Evolutionary conservation across 192 early-diverging fungal species (phyloP).

Genomic region (Funneliformis mosseae): DNA sequence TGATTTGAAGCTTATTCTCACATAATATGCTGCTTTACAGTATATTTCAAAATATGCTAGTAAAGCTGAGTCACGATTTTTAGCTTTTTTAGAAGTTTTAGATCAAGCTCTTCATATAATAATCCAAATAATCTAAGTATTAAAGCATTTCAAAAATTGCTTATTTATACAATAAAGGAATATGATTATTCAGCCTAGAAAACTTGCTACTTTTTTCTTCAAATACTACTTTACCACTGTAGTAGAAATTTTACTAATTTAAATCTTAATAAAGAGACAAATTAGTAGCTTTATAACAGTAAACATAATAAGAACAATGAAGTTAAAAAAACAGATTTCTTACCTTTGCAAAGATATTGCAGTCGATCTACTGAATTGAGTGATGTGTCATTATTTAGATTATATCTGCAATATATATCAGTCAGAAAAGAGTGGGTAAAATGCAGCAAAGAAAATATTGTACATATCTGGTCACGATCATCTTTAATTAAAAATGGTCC

Average conservation of each 20-base stretch:
- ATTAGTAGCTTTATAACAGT: not conserved
- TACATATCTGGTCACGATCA: not conserved
- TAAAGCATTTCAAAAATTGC: constrained; percentile 8
- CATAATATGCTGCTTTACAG: not conserved
- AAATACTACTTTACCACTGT: not conserved
- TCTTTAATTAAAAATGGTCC: not conserved
- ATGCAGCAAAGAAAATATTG: constrained; percentile 4
- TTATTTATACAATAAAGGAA: not conserved
- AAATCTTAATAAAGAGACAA: constrained; percentile 4
- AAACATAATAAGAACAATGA: not conserved
- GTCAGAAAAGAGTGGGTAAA: not conserved
- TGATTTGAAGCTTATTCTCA: constrained; percentile 8
- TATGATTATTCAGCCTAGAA: not conserved
- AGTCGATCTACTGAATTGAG: not conserved
- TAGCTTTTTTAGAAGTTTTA: constrained; percentile 6
- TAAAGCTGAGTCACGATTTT: no score
- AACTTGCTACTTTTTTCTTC: constrained; percentile 1
- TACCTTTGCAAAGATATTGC: no score
- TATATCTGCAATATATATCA: not conserved
- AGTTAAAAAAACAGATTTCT: not conserved
- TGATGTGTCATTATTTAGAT: not conserved
- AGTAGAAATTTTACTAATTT: constrained; percentile 1
- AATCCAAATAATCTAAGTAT: not conserved
- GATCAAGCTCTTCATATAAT: constrained; percentile 2
- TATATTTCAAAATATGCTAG: no score